Evolutionary conservation across 257 asterid species (phyloP).

Genomic region (Solanum arcanum): DNA sequence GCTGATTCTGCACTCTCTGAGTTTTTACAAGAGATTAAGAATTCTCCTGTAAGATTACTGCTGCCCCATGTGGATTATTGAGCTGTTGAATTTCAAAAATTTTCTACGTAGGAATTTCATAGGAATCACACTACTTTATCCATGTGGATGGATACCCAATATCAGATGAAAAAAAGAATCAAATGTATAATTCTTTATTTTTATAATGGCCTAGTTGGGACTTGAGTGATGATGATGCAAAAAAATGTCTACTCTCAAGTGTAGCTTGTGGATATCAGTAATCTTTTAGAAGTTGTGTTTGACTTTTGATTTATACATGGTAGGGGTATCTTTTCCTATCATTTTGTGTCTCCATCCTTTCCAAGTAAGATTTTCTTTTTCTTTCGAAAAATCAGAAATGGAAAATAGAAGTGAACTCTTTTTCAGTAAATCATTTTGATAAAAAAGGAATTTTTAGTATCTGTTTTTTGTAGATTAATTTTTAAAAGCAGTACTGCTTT

Average conservation of each 20-base stretch:
- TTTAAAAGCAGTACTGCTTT: slow-evolving; percentile 20
- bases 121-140: not conserved
- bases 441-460: not conserved
- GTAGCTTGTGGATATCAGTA: not conserved
- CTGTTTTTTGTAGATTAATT: slow-evolving; percentile 2
- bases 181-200: not conserved
- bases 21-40: slow-evolving; percentile 97
- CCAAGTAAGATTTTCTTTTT: not conserved
- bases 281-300: not conserved
- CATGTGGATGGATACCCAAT: not conserved
- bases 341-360: not conserved
- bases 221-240: not conserved
- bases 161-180: not conserved
- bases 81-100: not conserved
- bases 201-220: not conserved
- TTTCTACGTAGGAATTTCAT: not conserved
- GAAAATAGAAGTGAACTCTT: not conserved
- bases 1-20: slow-evolving; percentile 99
- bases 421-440: not conserved
- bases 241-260: not conserved
- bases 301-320: not conserved
- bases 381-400: not conserved
- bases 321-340: not conserved
- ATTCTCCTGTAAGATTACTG: slow-evolving; percentile 79
- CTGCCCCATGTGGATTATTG: not conserved